Evolutionary conservation across 176 grass and related monocot genomes (phyloP), one percentile per base, ranked within the genome.

Genomic region (Juncus effusus): DNA sequence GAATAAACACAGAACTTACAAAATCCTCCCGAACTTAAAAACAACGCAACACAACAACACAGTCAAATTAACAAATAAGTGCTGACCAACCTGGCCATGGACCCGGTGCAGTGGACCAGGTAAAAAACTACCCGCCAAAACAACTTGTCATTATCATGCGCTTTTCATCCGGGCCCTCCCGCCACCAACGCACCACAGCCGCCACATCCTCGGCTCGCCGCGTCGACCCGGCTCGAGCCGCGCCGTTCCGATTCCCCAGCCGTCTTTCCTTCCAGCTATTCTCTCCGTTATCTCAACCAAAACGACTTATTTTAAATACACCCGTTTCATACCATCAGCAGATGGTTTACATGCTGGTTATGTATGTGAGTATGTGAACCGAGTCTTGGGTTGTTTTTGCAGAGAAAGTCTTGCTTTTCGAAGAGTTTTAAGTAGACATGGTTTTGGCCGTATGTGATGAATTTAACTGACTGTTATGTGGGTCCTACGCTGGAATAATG

Each of bases 111-210:
- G 1, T 16, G 14, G n/a, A 57, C 9, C 58, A 5, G 16, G 2
- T 61, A 28, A 61, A 7, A 2, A 36, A 36, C 58, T 37, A 61
- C 58, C 58, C 58, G 58, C 58, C 58, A 61, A 61, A 61, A 47
- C 4, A 5, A 47, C 44, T 2, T 47, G 4, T 47, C 44, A 47
- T 9, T 36, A 61, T 61, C 58, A 9, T 36, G 13, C 58, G 16
- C 58, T 61, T 61, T 61, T 36, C 16, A 61, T 10, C 58, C 58
- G 58, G 58, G 10, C 16, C 54, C 14, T 15, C 11, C 13, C 16
- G 58, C 58, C 58, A 36, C 16, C 54, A 6, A 3, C 5, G 54
- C 14, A 57, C 54, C 54, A 10, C 19, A 36, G 4, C 16, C 58
- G 36, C 58, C 58, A 36, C 58, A 5, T 36, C 58, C 16, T 10